These are phyloP conservation scores for Myrica gale DNA, from an alignment of 306 rosid genomes.

Conservation along the genomic window DNA sequence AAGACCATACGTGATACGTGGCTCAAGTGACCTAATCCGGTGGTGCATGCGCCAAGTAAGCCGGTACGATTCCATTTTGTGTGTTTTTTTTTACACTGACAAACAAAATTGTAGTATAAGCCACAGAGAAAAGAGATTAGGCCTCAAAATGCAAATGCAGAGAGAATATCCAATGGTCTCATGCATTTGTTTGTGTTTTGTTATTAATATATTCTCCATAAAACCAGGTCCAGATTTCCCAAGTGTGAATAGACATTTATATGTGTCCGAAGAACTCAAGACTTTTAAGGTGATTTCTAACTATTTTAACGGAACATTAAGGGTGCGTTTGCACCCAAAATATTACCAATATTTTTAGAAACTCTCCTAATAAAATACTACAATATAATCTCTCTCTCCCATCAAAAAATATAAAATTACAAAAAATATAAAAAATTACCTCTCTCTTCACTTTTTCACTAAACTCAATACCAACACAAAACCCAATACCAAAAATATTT, in stretches of 20 bases:
- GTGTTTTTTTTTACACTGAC: background rate
- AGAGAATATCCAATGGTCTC: slow-evolving; percentile 54
- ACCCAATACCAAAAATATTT: no score
- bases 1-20: slow-evolving; percentile 6
- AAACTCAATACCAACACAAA: no score
- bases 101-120: background rate
- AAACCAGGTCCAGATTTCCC: slow-evolving; percentile 22
- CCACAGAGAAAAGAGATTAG: slow-evolving; percentile 36
- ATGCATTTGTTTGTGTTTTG: slow-evolving; percentile 28
- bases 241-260: background rate
- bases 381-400: no score
- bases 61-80: background rate
- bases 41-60: slow-evolving; percentile 21
- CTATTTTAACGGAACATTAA: no score
- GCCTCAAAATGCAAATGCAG: slow-evolving; percentile 24
- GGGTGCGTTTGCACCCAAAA: no score
- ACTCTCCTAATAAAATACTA: no score
- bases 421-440: no score
- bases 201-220: slow-evolving; percentile 17
- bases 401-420: no score
- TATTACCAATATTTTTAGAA: no score
- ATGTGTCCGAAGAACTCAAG: slow-evolving; percentile 11
- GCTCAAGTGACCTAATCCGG: slow-evolving; percentile 15
- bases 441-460: no score
- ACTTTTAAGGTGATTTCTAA: background rate